Evolutionary conservation across 2,329 filamentous ascomycete species (phyloP), one percentile per base, ranked within the genome.

Genomic region (Paradendryphiella salina): DNA sequence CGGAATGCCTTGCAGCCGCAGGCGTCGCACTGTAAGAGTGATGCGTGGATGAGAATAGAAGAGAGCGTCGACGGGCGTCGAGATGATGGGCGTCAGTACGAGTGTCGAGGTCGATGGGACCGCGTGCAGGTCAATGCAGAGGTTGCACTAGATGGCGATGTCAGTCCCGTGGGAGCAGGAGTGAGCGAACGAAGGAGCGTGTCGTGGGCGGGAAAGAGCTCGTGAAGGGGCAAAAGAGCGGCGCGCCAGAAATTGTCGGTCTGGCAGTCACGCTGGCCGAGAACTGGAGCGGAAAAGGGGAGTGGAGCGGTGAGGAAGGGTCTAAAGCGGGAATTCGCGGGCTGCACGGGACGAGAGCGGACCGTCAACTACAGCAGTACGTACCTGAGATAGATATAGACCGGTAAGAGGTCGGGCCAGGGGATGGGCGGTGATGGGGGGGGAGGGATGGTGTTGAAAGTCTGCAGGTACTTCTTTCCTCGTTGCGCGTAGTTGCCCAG

Each of bases 71-170:
- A 51, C 54, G 57, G 51, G 53, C 54, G 60, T 61, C 38, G 46
- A 57, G 60, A 51, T 63, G 59, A 54, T 59, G 63, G 47, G 41
- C 59, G 46, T 59, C 47, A 60, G 50, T 50, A 56, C 59, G 41
- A 44, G 60, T 65, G 57, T 56, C 69, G 60, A 54, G 59, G 56
- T 59, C 56, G 64, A 59, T 54, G 64, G 68, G 71, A 66, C 62
- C 70, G 65, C 71, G 69, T 54, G 59, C 56, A 66, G 71, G 70
- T 71, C 71, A 73, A 73, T 73, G 70, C 71, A 69, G 65, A 54
- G 57, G 64, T 57, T 58, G 63, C 61, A 69, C 69, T 71, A 67
- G 57, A 65, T 57, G 57, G 55, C 44, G 52, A 63, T 29, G 61
- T 66, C 57, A 64, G 67, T 71, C 62, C 64, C 59, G 50, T 45